Evolutionary conservation across 2,329 filamentous ascomycete species (phyloP).

Genomic region (Apiospora kogelbergensis): DNA sequence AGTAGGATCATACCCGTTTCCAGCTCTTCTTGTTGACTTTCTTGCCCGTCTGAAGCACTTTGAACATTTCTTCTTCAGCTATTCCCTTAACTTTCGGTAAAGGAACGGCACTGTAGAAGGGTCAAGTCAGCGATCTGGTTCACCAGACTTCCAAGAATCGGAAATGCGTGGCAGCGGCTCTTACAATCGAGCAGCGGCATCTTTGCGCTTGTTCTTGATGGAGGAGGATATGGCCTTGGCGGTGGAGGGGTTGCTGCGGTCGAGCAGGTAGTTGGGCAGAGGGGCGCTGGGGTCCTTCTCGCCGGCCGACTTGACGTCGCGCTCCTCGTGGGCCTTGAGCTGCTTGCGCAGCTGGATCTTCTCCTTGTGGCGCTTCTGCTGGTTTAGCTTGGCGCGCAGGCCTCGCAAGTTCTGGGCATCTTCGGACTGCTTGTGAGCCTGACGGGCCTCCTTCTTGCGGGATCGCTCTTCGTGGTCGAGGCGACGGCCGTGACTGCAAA

Average conservation of each 20-base stretch:
- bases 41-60: slow-evolving; percentile 93
- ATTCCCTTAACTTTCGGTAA: slow-evolving; percentile 70
- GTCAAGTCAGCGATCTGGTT: background rate
- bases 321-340: slow-evolving; percentile 93
- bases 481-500: slow-evolving; percentile 23
- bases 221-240: slow-evolving; percentile 75
- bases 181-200: slow-evolving; percentile 90
- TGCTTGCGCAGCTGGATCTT: slow-evolving; percentile 98
- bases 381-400: slow-evolving; percentile 87
- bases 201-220: slow-evolving; percentile 93
- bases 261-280: slow-evolving; percentile 89
- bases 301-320: slow-evolving; percentile 84
- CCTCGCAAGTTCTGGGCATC: slow-evolving; percentile 93
- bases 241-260: slow-evolving; percentile 64
- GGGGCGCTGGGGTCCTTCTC: slow-evolving; percentile 79
- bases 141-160: background rate
- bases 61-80: slow-evolving; percentile 96
- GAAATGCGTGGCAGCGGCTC: slow-evolving; percentile 70
- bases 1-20: too few relatives aligned
- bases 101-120: background rate
- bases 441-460: slow-evolving; percentile 84
- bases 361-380: slow-evolving; percentile 91
- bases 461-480: slow-evolving; percentile 71
- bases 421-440: slow-evolving; percentile 83
- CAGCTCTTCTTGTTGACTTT: slow-evolving; percentile 80